Evolutionary conservation across 2,329 filamentous ascomycete species (phyloP), one percentile per base, ranked within the genome.

Genomic region (Orbilia quercus): DNA sequence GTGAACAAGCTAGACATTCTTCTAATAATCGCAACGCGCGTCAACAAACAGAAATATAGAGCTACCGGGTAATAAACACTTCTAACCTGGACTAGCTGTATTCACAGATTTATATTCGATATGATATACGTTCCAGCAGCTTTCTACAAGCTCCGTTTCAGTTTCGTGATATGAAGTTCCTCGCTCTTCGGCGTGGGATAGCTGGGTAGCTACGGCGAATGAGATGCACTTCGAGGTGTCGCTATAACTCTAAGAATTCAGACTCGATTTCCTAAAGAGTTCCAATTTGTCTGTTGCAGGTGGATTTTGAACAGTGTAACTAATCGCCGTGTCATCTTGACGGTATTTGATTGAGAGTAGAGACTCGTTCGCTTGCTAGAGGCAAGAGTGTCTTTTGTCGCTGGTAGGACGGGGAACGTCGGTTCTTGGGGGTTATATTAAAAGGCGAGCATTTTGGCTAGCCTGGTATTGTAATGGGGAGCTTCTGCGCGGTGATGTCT

Each of bases 1-100:
- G 94, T 97, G 80, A 99, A 99, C 77, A 99, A 91, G 11, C 94
- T 97, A 69, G 95, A 94, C 91, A 95, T 96, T 22, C 34, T 62
- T 72, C 58, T 72, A 50, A 11, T 31, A 9, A 20, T 11, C 18
- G 3, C 7, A 23, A 14, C 9, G 42, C 9, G 14, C 9, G 34
- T 71, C 22, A 71, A 38, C 38, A 31, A 2, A 12, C 40, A 47
- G n/a, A 14, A 58, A 12, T 36, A 20, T 9, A 18, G 38, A 20
- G 5, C n/a, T 18, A 12, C 23, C 2, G 7, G 5, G 7, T n/a
- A 12, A n/a, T n/a, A 44, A 36, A 6, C 1, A 1, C 9, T 34
- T 34, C 23, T 7, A 45, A 69, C 53, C 53, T 65, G 47, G 7
- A 20, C 38, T 72, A 31, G 45, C 16, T 44, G 36, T 11, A 25